Base-by-base conservation (phyloP, 2,329 filamentous ascomycete genomes). In the Geosmithia flava region DNA sequence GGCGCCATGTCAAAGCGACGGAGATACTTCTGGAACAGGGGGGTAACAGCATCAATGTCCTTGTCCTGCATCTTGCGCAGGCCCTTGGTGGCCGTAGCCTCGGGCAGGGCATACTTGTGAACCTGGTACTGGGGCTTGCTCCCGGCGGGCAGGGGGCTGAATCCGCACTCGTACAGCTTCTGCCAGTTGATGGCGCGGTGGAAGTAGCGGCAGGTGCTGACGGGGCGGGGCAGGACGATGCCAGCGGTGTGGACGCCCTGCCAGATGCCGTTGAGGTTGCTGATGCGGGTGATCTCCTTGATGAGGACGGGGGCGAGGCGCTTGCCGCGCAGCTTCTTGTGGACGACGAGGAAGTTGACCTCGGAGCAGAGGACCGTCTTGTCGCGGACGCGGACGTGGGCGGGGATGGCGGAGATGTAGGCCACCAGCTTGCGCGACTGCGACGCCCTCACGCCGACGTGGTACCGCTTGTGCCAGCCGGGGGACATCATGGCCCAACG, bases 301-400 rank as follows among this genome's bases (percentile, higher is more conserved):
- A 98, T 98, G 47, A 98, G 79, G 2, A 97, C 85, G 0, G 93
- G 93, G 0, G 93, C 83, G 42, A 98, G 80, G 48, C 93, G 83
- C 72, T 97, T 96, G 50, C 86, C 81, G 46, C 93, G 87, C 30
- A 98, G 80, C 69, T 97, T 97, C 75, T 97, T 97, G 75, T 98
- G 93, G 48, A 98, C 84, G 60, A 90, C 95, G 55, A 98, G 82
- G 68, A 97, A 98, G 72, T 98, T 98, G 68, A 98, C 93, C 65
- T 98, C 93, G 45, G 87, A 89, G 55, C 86, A 83, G 53, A 81
- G 78, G 51, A 98, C 68, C 49, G 78, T 69, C 51, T 85, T 85
- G 51, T 84, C 73, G 53, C 90, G 85, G 42, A 98, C 82, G 47
- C 85, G 82, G 49, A 98, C 72, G 54, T 83, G 77, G 51, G 93